Evolutionary conservation across 2,329 filamentous ascomycete genomes (phyloP).

Genomic region (Pestalotiopsis sp.): DNA sequence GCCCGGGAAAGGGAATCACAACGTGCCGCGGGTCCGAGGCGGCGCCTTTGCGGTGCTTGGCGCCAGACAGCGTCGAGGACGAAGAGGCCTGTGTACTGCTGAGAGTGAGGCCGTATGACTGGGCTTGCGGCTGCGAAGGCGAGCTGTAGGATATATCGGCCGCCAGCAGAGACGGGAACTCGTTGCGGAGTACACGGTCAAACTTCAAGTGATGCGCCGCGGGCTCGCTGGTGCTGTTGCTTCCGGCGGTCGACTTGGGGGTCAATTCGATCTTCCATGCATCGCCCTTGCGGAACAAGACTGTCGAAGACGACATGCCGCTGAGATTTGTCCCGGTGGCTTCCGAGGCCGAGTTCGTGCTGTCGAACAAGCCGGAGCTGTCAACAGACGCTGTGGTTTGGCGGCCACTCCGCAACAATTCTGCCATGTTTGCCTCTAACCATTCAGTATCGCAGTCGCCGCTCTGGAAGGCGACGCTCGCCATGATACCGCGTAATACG

Average conservation of each 20-base stretch:
- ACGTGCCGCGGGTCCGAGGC: constrained; percentile 52
- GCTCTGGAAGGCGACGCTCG: constrained; percentile 47
- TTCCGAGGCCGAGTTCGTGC: background rate
- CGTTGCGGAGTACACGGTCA: constrained; percentile 56
- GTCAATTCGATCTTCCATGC: constrained; percentile 56
- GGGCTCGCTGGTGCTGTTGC: constrained; percentile 19
- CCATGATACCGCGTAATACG: constrained; percentile 54
- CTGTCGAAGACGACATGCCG: constrained; percentile 28
- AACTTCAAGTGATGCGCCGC: constrained; percentile 53
- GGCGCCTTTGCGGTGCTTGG: constrained; percentile 50
- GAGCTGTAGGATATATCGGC: constrained; percentile 54
- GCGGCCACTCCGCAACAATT: constrained; percentile 25
- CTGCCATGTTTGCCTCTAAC: constrained; percentile 51
- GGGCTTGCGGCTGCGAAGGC: constrained; percentile 21
- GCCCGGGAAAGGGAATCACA: constrained; percentile 58
- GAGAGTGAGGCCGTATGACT: constrained; percentile 4
- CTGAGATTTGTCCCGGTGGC: background rate
- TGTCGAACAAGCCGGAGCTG: background rate
- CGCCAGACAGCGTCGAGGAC: constrained; percentile 45
- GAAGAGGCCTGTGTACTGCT: constrained; percentile 36
- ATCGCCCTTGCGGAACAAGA: constrained; percentile 59
- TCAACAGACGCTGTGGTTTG: constrained; percentile 8
- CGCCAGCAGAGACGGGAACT: constrained; percentile 57
- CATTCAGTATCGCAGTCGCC: constrained; percentile 57
- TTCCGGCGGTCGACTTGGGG: constrained; percentile 25